These are phyloP conservation scores for Penicillium sp. DNA, from an alignment of 2,329 filamentous ascomycete genomes.

Conservation along the genomic window DNA sequence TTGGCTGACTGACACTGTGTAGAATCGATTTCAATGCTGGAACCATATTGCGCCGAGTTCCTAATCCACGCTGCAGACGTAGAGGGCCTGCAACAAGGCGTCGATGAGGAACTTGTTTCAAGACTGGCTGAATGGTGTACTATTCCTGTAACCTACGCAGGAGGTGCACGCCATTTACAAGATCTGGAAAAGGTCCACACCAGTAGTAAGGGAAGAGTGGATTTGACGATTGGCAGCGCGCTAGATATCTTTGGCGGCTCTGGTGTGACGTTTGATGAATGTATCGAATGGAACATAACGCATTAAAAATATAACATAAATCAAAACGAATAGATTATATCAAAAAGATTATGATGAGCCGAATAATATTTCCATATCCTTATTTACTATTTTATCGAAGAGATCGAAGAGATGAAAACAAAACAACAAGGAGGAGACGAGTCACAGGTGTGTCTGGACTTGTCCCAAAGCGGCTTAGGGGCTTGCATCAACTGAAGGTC, in stretches of 20 bases:
- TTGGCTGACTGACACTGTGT: conserved; percentile 14
- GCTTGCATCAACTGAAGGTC: conserved; percentile 14
- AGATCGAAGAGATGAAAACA: not conserved
- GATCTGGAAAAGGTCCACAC: conserved; percentile 80
- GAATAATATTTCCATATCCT: not conserved
- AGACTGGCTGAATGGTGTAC: conserved; percentile 79
- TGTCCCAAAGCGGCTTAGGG: conserved; percentile 28
- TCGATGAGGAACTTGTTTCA: conserved; percentile 80
- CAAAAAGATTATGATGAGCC: not conserved
- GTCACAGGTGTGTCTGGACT: conserved; percentile 5
- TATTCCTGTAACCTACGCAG: conserved; percentile 94
- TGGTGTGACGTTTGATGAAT: conserved; percentile 84
- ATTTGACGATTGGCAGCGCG: conserved; percentile 94
- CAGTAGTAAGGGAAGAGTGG: conserved; percentile 77
- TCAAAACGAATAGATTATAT: conserved; percentile 21
- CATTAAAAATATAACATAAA: conserved; percentile 64
- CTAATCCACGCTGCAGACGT: conserved; percentile 96
- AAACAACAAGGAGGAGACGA: not conserved
- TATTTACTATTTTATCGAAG: not conserved
- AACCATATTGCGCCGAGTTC: conserved; percentile 94
- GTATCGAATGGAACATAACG: conserved; percentile 76
- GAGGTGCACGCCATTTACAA: conserved; percentile 78
- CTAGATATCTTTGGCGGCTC: conserved; percentile 92
- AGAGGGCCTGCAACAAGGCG: conserved; percentile 86
- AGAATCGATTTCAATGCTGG: conserved; percentile 78